These are phyloP conservation scores for Neofusicoccum umdonicola DNA, from an alignment of 2,329 filamentous ascomycete species.

Conservation along the genomic window DNA sequence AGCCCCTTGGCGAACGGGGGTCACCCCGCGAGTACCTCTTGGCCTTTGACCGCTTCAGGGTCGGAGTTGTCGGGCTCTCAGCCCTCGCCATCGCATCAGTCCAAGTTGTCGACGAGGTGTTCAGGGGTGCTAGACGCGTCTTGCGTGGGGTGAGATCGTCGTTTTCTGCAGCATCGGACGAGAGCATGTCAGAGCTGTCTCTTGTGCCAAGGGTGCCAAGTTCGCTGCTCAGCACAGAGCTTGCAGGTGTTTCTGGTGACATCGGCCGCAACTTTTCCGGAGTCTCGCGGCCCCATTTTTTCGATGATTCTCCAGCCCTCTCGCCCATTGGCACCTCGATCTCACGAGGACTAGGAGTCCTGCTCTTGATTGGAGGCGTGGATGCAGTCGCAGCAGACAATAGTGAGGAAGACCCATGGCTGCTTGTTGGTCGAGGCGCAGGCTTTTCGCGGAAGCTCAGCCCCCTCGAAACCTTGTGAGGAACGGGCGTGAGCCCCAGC, in stretches of 20 bases:
- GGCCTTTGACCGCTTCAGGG: constrained; percentile 39
- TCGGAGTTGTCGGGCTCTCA: constrained; percentile 30
- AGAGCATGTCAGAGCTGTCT: neutral
- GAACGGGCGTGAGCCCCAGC: constrained; percentile 65
- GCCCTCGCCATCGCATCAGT: constrained; percentile 36
- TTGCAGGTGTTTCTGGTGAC: constrained; percentile 33
- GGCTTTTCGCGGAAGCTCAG: constrained; percentile 51
- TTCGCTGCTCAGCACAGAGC: constrained; percentile 37
- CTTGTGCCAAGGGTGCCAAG: neutral
- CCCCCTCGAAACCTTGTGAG: constrained; percentile 53
- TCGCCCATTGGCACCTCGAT: constrained; percentile 64
- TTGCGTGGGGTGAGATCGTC: constrained; percentile 9
- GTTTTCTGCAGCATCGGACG: neutral
- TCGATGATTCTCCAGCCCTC: constrained; percentile 47
- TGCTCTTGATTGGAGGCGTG: constrained; percentile 36
- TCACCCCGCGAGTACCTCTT: constrained; percentile 36
- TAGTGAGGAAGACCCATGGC: constrained; percentile 55
- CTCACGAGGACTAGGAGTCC: constrained; percentile 50
- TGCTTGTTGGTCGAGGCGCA: constrained; percentile 39
- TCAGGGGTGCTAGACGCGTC: constrained; percentile 8
- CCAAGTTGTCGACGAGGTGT: constrained; percentile 32
- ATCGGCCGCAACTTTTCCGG: constrained; percentile 25
- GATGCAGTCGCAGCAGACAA: constrained; percentile 37
- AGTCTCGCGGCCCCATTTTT: constrained; percentile 43
- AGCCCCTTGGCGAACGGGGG: constrained; percentile 28